Conservation (phyloP, 2,329 filamentous ascomycete species). For the Fusarium temperatum region DNA sequence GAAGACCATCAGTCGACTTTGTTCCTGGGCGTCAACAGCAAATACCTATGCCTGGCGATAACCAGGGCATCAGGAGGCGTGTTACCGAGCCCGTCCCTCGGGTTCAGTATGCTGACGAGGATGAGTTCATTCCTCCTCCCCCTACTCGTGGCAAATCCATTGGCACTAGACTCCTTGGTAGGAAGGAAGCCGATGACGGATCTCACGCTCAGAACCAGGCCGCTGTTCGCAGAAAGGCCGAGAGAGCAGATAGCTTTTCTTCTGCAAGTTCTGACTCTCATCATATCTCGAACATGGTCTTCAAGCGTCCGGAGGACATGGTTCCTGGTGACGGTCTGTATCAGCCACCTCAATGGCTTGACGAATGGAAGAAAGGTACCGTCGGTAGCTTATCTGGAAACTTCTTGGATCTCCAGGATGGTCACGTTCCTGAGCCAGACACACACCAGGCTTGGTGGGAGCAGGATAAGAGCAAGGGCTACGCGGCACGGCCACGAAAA, state of each 20-base stretch:
- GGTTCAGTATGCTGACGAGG: constrained; percentile 40
- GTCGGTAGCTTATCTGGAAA: constrained; percentile 67
- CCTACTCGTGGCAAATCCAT: constrained; percentile 34
- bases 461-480: constrained; percentile 57
- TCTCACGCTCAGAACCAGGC: constrained; percentile 27
- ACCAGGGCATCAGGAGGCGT: constrained; percentile 41
- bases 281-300: constrained; percentile 54
- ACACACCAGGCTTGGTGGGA: constrained; percentile 82
- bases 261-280: constrained; percentile 47
- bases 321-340: constrained; percentile 66
- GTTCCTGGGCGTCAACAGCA: constrained; percentile 8
- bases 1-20: constrained; percentile 28
- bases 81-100: constrained; percentile 44
- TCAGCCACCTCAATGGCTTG: constrained; percentile 66
- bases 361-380: constrained; percentile 77
- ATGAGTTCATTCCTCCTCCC: constrained; percentile 40
- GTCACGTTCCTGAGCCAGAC: constrained; percentile 51
- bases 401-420: constrained; percentile 67
- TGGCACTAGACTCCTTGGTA: constrained; percentile 26
- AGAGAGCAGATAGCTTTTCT: constrained; percentile 45
- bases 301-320: constrained; percentile 53
- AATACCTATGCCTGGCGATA: constrained; percentile 30
- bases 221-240: constrained; percentile 31
- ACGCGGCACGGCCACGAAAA: constrained; percentile 58
- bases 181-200: constrained; percentile 1